These are phyloP conservation scores for Tuber brumale DNA, from an alignment of 495 filamentous ascomycete genomes.

Conservation along the genomic window DNA sequence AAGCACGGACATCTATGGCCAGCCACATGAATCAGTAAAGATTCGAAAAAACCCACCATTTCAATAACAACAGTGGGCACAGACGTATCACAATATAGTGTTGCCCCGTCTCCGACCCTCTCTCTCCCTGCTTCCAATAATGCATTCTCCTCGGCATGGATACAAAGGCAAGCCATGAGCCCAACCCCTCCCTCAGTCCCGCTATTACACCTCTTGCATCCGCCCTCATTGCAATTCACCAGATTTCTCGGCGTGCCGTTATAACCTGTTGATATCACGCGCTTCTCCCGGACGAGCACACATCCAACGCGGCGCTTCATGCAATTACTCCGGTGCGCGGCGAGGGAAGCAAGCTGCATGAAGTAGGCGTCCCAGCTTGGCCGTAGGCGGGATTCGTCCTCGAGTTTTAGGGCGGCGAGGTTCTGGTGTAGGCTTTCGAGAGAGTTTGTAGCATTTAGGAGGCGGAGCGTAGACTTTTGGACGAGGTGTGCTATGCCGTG, in stretches of 20 bases:
- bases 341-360: constrained; percentile 88
- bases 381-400: constrained; percentile 69
- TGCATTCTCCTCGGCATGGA: constrained; percentile 97
- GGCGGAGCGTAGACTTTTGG: constrained; percentile 68
- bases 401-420: constrained; percentile 62
- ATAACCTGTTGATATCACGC: constrained; percentile 94
- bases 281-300: constrained; percentile 79
- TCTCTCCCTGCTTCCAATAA: constrained; percentile 89
- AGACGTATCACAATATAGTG: constrained; percentile 86
- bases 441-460: constrained; percentile 75
- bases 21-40: constrained; percentile 5
- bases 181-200: constrained; percentile 62
- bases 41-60: background rate
- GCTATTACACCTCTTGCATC: constrained; percentile 80
- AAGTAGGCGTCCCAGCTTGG: constrained; percentile 98
- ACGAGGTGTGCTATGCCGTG: constrained; percentile 65
- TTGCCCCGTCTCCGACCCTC: constrained; percentile 67
- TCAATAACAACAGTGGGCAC: constrained; percentile 3
- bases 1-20: constrained; percentile 71
- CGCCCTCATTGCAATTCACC: constrained; percentile 85
- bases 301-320: constrained; percentile 96
- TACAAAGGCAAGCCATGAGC: constrained; percentile 79
- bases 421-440: constrained; percentile 61
- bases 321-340: constrained; percentile 87
- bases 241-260: constrained; percentile 88